Base-by-base conservation (phyloP, 768 basidiomycete genomes). In the Amyloporia xantha region DNA sequence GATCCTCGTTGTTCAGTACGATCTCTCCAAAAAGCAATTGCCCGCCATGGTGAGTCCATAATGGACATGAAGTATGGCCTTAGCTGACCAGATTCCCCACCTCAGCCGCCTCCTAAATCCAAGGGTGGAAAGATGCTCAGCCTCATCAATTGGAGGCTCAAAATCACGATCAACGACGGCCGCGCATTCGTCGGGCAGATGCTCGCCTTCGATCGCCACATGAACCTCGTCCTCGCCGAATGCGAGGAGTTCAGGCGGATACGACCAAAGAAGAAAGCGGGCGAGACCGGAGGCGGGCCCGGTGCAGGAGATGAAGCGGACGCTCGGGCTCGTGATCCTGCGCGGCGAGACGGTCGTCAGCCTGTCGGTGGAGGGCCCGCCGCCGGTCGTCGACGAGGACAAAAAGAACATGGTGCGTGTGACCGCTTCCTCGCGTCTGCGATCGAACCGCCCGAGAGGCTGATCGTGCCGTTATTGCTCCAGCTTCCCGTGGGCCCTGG, bases 181-280 rank as follows among this genome's bases (percentile, higher is more conserved):
- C 89, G 96, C 67, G 81, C 88, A 49, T 73, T 98, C 60, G 91
- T 90, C 40, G 96, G 96, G 36, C 96, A 98, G 72, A 96, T 98
- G 91, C 86, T 99, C 66, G 96, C 96, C 45, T 99, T 97, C 66
- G 96, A 99, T 73, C 86, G 90, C 62, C 96, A 99, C 70, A 99
- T 98, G 96, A 99, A 99, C 71, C 76, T 99, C 59, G 96, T 99
- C 39, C 72, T 99, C 47, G 93, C 95, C 13, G 96, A 98, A 59
- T 97, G 94, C 63, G 96, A 99, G 68, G 96, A 99, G 69, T 99
- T 98, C 65, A 73, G 96, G 60, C 82, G 88, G 55, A 84, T 98
- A 36, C 74, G 88, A 55, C 86, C 87, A 33, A 97, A 98, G 76
- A 92, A 92, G 74, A 89, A 95, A 72, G 64, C 79, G 12, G 89